Conservation (phyloP, 2,329 filamentous ascomycete species). For the Ophiosphaerella korrae region DNA sequence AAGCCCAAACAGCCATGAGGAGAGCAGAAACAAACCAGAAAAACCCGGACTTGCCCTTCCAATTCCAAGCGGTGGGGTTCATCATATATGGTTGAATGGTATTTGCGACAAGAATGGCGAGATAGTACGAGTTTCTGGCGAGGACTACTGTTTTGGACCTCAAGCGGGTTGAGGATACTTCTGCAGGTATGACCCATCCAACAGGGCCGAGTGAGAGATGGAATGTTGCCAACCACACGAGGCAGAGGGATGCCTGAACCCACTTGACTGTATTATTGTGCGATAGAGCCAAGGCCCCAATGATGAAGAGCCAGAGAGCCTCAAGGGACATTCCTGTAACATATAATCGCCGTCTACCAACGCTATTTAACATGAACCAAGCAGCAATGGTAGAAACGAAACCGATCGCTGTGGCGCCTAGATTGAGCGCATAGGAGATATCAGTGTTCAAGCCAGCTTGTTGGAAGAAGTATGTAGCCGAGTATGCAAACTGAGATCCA, state of each 20-base stretch:
- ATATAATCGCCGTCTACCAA: neutral
- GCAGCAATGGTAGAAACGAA: neutral
- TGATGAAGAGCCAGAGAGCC: neutral
- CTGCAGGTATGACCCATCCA: conserved; percentile 73
- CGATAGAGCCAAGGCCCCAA: neutral
- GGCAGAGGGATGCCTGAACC: neutral
- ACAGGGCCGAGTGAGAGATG: conserved; percentile 38
- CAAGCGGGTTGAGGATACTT: conserved; percentile 77
- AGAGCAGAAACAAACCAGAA: conserved; percentile 82
- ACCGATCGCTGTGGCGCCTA: neutral
- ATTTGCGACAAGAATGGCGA: conserved; percentile 80
- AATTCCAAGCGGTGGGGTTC: conserved; percentile 69
- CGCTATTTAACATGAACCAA: neutral
- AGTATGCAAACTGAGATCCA: conserved; percentile 52
- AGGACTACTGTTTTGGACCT: conserved; percentile 89
- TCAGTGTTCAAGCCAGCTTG: too few species aligned
- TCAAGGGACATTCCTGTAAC: neutral
- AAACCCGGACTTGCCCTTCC: conserved; percentile 82
- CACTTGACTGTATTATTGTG: neutral
- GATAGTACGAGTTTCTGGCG: conserved; percentile 74
- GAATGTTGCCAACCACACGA: conserved; percentile 10
- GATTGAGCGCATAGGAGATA: conserved; percentile 24
- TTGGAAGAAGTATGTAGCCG: conserved; percentile 23
- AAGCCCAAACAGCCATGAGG: conserved; percentile 75
- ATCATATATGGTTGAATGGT: conserved; percentile 69